A percentile compares a stretch with the other conserved stretches of the same genome.
Evolutionary conservation across 1,284 basidiomycete genomes (phyloP).

Genomic region (Microbotryum intermedium): DNA sequence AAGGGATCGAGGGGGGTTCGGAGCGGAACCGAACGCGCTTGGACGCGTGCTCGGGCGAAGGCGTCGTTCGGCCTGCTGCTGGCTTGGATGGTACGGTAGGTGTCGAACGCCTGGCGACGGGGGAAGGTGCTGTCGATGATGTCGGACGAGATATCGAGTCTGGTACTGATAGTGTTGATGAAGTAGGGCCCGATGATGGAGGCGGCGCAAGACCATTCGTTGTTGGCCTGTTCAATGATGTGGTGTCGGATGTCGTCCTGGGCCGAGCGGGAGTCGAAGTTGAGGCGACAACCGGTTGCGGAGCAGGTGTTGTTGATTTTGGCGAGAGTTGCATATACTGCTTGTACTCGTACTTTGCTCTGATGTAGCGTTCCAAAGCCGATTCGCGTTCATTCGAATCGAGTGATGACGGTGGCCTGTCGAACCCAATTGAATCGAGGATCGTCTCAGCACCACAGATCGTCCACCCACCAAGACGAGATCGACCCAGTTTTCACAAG

Average conservation of each 20-base stretch:
- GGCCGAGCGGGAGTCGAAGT: background rate
- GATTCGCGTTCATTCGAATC: constrained; percentile 38
- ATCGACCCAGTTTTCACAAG: background rate
- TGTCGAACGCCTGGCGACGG: background rate
- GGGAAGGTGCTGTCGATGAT: background rate
- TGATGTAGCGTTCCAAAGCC: constrained; percentile 39
- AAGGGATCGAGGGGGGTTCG: constrained; percentile 1
- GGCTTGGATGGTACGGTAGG: background rate
- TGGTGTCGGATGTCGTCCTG: no score
- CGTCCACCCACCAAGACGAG: no score
- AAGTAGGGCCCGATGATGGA: background rate
- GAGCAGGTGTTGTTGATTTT: background rate
- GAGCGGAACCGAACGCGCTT: background rate
- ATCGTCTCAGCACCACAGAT: no score
- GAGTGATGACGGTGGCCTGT: constrained; percentile 37
- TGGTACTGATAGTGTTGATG: background rate
- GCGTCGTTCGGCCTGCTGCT: constrained; percentile 3
- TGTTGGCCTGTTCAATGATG: no score
- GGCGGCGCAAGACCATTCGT: background rate
- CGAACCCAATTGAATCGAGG: background rate
- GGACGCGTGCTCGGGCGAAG: constrained; percentile 1
- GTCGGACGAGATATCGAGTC: background rate
- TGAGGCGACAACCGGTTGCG: background rate
- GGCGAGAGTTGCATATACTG: background rate
- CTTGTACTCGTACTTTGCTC: constrained; percentile 39